phyloP scores from a whole-genome alignment of 768 basidiomycete species.

The Suillus luteus region DNA sequence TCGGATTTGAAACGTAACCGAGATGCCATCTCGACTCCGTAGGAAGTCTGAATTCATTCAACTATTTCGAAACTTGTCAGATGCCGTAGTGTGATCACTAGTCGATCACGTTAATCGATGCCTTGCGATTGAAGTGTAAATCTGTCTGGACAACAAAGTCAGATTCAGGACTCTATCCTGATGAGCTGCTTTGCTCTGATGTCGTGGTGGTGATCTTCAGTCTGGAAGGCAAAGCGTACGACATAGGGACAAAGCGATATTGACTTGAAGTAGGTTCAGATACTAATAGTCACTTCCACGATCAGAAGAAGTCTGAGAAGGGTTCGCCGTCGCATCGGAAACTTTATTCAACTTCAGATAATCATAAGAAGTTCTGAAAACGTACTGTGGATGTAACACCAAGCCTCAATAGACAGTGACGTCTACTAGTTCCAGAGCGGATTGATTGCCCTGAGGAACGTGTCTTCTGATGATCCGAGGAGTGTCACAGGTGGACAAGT shows the following conservation, averaged over 20 bases:
- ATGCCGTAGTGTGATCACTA: not conserved
- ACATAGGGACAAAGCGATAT: not conserved
- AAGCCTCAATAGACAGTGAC: not conserved
- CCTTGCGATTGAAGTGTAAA: too few relatives aligned
- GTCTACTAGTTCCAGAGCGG: not conserved
- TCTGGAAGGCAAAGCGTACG: not conserved
- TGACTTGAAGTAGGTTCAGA: too few relatives aligned
- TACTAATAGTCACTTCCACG: not conserved
- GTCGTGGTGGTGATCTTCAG: too few relatives aligned
- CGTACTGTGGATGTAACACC: not conserved
- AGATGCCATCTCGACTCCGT: not conserved
- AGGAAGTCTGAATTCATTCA: not conserved
- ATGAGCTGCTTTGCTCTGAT: too few relatives aligned
- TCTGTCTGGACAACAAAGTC: too few relatives aligned
- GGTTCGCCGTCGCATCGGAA: not conserved
- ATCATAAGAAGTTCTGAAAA: not conserved
- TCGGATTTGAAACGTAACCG: too few relatives aligned
- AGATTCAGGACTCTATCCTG: too few relatives aligned
- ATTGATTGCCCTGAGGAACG: not conserved
- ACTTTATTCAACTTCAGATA: not conserved
- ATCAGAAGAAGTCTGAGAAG: not conserved
- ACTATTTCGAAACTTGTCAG: not conserved
- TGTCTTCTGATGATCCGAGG: not conserved
- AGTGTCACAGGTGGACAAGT: not conserved
- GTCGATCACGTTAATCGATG: too few relatives aligned